Evolutionary conservation across 1,284 basidiomycete species (phyloP).

Genomic region (Rugosomyces carneus): DNA sequence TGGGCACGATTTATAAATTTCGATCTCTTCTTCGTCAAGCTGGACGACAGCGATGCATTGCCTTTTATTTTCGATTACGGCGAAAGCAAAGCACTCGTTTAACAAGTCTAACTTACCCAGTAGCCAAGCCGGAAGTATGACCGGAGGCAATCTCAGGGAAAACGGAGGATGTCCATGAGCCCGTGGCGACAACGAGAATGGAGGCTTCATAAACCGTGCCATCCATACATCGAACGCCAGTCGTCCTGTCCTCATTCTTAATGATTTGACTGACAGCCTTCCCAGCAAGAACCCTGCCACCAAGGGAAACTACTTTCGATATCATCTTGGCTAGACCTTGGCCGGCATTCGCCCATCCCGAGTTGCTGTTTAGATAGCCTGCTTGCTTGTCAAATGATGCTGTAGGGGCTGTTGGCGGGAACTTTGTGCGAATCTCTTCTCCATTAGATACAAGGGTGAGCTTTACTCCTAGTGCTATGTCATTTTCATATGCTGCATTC

Average conservation of each 20-base stretch:
- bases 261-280: conserved; percentile 51
- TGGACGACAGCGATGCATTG: conserved; percentile 77
- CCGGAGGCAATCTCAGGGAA: conserved; percentile 56
- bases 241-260: conserved; percentile 37
- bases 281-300: conserved; percentile 54
- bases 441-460: conserved; percentile 34
- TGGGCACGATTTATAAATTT: conserved; percentile 55
- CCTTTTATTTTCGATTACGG: conserved; percentile 30
- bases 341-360: conserved; percentile 83
- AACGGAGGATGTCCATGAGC: conserved; percentile 79
- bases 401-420: conserved; percentile 34
- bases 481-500: conserved; percentile 51
- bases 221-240: conserved; percentile 59
- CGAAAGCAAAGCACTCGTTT: not conserved
- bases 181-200: conserved; percentile 61
- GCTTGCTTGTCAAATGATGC: conserved; percentile 30
- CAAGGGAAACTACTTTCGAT: conserved; percentile 49
- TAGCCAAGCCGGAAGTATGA: conserved; percentile 49
- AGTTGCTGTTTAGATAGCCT: conserved; percentile 71
- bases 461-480: conserved; percentile 45
- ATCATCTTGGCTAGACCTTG: conserved; percentile 60
- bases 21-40: conserved; percentile 63
- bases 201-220: conserved; percentile 52
- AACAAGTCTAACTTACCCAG: conserved; percentile 45
- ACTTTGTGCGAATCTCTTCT: conserved; percentile 35